Evolutionary conservation across 2,329 filamentous ascomycete species (phyloP).

Genomic region (Scorias spongiosa): DNA sequence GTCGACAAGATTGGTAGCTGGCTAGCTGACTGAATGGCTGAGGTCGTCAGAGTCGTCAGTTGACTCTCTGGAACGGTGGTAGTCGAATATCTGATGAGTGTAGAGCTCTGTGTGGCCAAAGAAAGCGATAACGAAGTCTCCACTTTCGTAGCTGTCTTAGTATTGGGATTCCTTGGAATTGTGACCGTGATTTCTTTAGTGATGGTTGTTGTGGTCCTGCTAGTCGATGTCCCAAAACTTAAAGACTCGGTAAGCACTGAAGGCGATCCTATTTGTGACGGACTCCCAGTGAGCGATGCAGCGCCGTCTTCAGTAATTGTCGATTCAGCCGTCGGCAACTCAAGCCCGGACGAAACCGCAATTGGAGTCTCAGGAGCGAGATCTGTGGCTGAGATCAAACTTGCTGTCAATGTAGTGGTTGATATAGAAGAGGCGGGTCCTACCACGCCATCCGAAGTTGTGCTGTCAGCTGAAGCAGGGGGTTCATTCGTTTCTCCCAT

Average conservation of each 20-base stretch:
- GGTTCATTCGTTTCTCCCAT: no score
- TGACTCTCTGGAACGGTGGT: conserved; percentile 1
- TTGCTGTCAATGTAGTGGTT: not conserved
- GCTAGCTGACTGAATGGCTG: conserved; percentile 1
- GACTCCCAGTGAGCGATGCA: no score
- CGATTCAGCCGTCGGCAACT: not conserved
- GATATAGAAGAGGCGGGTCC: no score
- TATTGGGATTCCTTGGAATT: not conserved
- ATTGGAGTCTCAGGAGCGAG: conserved; percentile 5
- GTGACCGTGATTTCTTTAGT: conserved; percentile 2
- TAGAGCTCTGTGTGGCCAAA: not conserved
- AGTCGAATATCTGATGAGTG: not conserved
- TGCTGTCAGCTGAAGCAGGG: no score
- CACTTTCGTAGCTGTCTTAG: conserved; percentile 4
- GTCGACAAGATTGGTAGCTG: not conserved
- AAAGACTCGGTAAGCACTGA: no score
- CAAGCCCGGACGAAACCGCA: not conserved
- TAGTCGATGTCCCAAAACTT: not conserved
- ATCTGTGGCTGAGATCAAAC: no score
- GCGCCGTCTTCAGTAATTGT: no score
- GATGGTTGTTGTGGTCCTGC: not conserved
- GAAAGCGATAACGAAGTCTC: not conserved
- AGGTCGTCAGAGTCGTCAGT: conserved; percentile 3
- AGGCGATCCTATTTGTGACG: no score
- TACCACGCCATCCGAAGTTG: no score